Evolutionary conservation across 1,284 basidiomycete species (phyloP).

Genomic region (Trametes pubescens): DNA sequence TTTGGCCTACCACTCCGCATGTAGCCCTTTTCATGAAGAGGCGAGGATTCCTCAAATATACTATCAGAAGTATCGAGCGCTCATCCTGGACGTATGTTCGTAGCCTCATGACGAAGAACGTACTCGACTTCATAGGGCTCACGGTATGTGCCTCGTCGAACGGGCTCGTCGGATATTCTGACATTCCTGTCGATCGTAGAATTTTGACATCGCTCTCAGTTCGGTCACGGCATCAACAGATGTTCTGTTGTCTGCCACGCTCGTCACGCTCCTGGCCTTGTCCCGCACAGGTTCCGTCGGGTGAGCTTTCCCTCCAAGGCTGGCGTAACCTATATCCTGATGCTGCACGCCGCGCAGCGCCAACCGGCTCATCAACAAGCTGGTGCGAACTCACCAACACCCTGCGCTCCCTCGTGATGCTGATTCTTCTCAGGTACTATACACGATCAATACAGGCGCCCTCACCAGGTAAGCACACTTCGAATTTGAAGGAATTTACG

Average conservation of each 20-base stretch:
- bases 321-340: not conserved
- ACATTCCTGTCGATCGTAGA: not conserved
- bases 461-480: constrained; percentile 15
- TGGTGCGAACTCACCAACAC: constrained; percentile 2
- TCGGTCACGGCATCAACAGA: constrained; percentile 23
- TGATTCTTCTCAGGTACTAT: constrained; percentile 14
- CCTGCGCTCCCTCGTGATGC: not conserved
- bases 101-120: constrained; percentile 16
- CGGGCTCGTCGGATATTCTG: not conserved
- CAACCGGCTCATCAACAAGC: constrained; percentile 28
- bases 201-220: constrained; percentile 25
- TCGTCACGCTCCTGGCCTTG: constrained; percentile 23
- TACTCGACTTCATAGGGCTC: constrained; percentile 17
- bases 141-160: not conserved
- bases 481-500: no score
- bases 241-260: constrained; percentile 23
- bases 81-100: no score
- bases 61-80: not conserved
- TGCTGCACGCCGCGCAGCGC: constrained; percentile 6
- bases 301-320: not conserved
- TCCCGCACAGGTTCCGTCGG: constrained; percentile 27
- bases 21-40: constrained; percentile 28
- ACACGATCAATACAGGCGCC: constrained; percentile 25
- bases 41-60: not conserved
- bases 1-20: not conserved